phyloP scores from a whole-genome alignment of 116 monocot genomes.

The Trichopus zeylanicus region DNA sequence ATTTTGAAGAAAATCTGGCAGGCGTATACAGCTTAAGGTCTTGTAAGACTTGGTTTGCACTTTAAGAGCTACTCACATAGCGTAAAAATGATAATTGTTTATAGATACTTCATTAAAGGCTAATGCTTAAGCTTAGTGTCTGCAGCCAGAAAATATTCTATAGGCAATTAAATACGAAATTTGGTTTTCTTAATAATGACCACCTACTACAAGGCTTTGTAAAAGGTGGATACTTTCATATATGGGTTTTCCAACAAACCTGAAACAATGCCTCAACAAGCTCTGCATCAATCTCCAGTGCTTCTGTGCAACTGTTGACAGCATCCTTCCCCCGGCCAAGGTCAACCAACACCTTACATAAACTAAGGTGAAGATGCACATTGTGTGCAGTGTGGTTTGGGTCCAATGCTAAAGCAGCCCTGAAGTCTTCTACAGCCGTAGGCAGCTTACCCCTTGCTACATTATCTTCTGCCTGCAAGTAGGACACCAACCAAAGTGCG shows the following conservation, averaged over 20 bases:
- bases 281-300: constrained; percentile 84
- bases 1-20: too few relatives aligned
- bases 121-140: not conserved
- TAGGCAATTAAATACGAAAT: not conserved
- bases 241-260: constrained; percentile 22
- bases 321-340: constrained; percentile 98
- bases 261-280: constrained; percentile 80
- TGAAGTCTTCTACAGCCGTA: constrained; percentile 80
- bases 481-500: constrained; percentile 3
- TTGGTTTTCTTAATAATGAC: not conserved
- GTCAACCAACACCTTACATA: constrained; percentile 87
- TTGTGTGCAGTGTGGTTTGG: constrained; percentile 79
- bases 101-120: too few relatives aligned
- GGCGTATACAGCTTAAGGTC: too few relatives aligned
- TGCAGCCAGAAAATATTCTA: not conserved
- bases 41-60: too few relatives aligned
- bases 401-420: constrained; percentile 74
- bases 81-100: too few relatives aligned
- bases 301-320: constrained; percentile 68
- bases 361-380: constrained; percentile 80
- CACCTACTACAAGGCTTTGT: not conserved
- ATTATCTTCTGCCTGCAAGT: constrained; percentile 89
- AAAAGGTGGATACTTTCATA: not conserved
- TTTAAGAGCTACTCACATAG: too few relatives aligned
- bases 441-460: constrained; percentile 81